These are phyloP conservation scores for Neofusicoccum umdonicola DNA, from an alignment of 2,329 filamentous ascomycete species.

Conservation along the genomic window DNA sequence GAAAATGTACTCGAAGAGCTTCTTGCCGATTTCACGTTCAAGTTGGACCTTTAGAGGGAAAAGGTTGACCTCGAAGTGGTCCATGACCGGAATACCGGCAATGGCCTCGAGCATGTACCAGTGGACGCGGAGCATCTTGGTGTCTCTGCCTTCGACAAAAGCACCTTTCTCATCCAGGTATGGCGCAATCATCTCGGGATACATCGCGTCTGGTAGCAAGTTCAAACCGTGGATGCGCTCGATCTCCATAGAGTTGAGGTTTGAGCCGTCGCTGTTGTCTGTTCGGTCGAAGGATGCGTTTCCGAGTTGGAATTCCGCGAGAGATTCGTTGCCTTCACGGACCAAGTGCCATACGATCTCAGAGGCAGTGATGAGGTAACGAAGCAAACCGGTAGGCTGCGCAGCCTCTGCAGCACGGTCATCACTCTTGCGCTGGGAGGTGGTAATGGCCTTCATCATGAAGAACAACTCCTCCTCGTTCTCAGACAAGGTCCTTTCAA, in stretches of 20 bases:
- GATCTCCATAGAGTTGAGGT: constrained; percentile 87
- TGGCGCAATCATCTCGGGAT: constrained; percentile 92
- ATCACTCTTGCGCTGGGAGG: constrained; percentile 81
- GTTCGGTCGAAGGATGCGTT: constrained; percentile 92
- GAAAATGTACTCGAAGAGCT: constrained; percentile 96
- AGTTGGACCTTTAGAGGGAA: constrained; percentile 93
- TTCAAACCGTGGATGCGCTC: constrained; percentile 87
- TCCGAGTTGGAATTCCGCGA: constrained; percentile 90
- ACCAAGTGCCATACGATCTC: constrained; percentile 98
- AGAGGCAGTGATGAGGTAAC: constrained; percentile 89
- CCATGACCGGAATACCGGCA: constrained; percentile 93
- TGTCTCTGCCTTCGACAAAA: constrained; percentile 57
- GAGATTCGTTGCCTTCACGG: constrained; percentile 77
- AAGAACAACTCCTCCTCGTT: constrained; percentile 99
- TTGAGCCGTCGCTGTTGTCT: constrained; percentile 95
- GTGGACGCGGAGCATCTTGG: constrained; percentile 88
- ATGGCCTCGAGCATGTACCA: constrained; percentile 99
- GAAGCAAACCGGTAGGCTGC: constrained; percentile 74
- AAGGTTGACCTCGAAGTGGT: constrained; percentile 91
- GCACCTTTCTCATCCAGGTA: constrained; percentile 65
- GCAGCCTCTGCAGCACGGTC: constrained; percentile 61
- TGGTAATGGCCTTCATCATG: constrained; percentile 99
- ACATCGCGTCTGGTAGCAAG: constrained; percentile 82
- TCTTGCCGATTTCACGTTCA: constrained; percentile 88
- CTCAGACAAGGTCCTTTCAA: constrained; percentile 83